A percentile compares a stretch with the other conserved stretches of the same genome.
Evolutionary conservation across 2,329 filamentous ascomycete species (phyloP).

Genomic region (Cladobotryum protrusum): DNA sequence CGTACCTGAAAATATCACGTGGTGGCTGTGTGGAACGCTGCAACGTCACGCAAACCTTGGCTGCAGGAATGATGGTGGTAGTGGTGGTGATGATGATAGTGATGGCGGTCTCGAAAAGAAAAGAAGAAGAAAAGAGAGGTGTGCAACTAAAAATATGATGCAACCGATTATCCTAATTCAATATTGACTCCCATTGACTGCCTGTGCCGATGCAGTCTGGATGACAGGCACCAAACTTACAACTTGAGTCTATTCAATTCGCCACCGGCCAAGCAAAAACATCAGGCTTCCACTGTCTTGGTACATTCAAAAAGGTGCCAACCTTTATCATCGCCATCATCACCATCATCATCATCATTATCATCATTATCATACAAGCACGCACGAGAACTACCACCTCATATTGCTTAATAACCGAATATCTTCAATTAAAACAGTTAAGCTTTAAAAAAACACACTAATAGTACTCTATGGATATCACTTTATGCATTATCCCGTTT

Average conservation of each 20-base stretch:
- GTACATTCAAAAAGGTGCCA: not conserved
- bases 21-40: slow-evolving; percentile 2
- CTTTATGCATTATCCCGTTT: not conserved
- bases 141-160: no score
- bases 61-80: not conserved
- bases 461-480: slow-evolving; percentile 1
- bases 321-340: not conserved
- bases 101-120: no score
- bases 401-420: not conserved
- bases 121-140: no score
- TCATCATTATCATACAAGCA: not conserved
- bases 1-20: slow-evolving; percentile 22
- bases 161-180: no score
- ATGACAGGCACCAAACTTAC: no score
- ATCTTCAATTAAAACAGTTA: not conserved
- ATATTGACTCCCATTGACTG: no score
- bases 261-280: no score
- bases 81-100: not conserved
- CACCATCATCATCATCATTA: not conserved
- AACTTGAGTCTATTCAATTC: no score
- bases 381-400: not conserved
- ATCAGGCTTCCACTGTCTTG: not conserved
- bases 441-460: not conserved
- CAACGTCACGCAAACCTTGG: not conserved
- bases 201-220: no score